These are phyloP conservation scores for Psilocybe cyanescens DNA, from an alignment of 768 basidiomycete genomes.

Conservation along the genomic window DNA sequence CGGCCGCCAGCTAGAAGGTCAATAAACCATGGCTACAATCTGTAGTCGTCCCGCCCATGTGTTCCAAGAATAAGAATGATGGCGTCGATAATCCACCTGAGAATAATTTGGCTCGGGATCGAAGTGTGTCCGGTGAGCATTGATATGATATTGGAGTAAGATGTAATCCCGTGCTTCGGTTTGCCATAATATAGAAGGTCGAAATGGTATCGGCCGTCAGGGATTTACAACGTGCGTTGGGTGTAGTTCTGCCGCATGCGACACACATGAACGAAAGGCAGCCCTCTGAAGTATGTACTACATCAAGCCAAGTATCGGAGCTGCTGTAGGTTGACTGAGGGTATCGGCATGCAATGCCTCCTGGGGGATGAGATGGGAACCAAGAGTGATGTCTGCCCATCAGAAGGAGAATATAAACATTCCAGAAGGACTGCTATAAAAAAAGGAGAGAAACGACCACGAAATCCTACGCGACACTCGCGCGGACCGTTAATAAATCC, in stretches of 20 bases:
- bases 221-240: neutral
- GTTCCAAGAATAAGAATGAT: neutral
- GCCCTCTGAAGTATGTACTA: neutral
- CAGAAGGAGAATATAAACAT: neutral
- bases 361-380: neutral
- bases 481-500: constrained; percentile 1
- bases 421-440: neutral
- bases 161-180: neutral
- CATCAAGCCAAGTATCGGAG: neutral
- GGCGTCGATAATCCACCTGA: neutral
- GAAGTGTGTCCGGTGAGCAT: neutral
- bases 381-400: neutral
- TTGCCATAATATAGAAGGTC: neutral
- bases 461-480: neutral
- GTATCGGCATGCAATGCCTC: neutral
- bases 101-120: neutral
- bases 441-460: neutral
- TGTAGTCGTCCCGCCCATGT: neutral
- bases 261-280: neutral
- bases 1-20: neutral
- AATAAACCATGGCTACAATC: neutral
- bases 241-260: neutral
- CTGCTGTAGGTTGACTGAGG: neutral
- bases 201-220: neutral
- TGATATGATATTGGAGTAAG: neutral